Percentiles rank a stretch among this genome's conserved stretches.
Conservation (phyloP, 768 basidiomycete genomes). For the Termitomyces sp. region DNA sequence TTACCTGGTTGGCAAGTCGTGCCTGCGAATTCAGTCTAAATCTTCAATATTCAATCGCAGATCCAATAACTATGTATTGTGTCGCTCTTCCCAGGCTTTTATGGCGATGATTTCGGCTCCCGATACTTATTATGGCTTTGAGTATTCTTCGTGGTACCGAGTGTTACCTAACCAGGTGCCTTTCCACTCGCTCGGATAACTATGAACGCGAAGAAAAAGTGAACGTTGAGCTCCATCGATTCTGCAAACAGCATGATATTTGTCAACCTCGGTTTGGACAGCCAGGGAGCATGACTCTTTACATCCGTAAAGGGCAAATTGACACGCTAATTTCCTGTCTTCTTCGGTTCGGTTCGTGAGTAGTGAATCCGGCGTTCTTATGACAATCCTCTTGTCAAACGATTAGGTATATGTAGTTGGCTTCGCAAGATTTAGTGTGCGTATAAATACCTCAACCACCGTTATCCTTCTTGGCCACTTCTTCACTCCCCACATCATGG, state of each 20-base stretch:
- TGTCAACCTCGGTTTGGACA: neutral
- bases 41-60: neutral
- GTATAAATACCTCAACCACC: slow-evolving; percentile 1
- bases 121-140: neutral
- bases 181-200: neutral
- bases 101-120: neutral
- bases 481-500: slow-evolving; percentile 5
- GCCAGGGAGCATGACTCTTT: neutral
- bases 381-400: neutral
- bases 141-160: neutral
- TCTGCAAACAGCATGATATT: neutral
- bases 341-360: slow-evolving; percentile 7
- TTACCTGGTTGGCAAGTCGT: neutral
- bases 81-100: neutral
- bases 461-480: neutral
- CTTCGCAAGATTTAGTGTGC: neutral
- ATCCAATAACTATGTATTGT: neutral
- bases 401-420: neutral
- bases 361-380: neutral
- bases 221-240: neutral
- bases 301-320: neutral
- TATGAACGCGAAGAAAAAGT: neutral
- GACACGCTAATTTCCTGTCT: slow-evolving; percentile 3
- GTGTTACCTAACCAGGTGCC: neutral
- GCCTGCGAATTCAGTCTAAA: neutral